Percentiles rank a stretch among this genome's conserved stretches.
phyloP scores from a whole-genome alignment of 495 filamentous ascomycete species.

The Ramalina intermedia region DNA sequence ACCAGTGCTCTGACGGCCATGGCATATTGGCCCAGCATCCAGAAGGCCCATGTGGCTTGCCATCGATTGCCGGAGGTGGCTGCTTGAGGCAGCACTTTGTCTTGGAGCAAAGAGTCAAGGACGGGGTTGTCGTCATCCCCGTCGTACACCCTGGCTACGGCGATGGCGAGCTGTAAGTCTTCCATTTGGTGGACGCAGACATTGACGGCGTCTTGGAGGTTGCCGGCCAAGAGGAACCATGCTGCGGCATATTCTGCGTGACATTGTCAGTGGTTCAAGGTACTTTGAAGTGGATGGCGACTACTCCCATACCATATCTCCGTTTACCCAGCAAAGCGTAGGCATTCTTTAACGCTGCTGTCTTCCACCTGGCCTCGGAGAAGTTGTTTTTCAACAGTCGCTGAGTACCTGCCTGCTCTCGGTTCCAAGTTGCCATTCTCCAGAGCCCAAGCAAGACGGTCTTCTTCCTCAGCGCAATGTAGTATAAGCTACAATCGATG shows the following conservation, averaged over 20 bases:
- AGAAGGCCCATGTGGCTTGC: constrained; percentile 92
- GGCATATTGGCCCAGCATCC: constrained; percentile 73
- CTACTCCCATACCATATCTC: constrained; percentile 51
- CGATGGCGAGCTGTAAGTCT: constrained; percentile 83
- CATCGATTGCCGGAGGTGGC: constrained; percentile 75
- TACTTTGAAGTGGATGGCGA: constrained; percentile 2
- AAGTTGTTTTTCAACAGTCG: constrained; percentile 78
- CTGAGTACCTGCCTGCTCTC: constrained; percentile 66
- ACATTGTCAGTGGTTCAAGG: not conserved
- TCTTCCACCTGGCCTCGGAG: constrained; percentile 70
- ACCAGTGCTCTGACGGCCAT: constrained; percentile 69
- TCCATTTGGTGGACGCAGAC: constrained; percentile 72
- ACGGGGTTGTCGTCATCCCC: constrained; percentile 62
- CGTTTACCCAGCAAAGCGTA: constrained; percentile 90
- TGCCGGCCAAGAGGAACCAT: constrained; percentile 86
- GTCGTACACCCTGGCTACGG: constrained; percentile 76
- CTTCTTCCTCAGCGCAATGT: constrained; percentile 85
- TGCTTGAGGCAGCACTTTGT: constrained; percentile 66
- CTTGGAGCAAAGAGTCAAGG: constrained; percentile 57
- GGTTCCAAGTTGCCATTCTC: constrained; percentile 88
- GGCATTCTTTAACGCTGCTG: constrained; percentile 86
- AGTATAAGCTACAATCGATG: constrained; percentile 84
- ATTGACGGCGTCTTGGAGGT: constrained; percentile 68
- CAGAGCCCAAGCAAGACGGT: constrained; percentile 81
- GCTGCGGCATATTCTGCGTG: constrained; percentile 76